phyloP scores from a whole-genome alignment of 2,329 filamentous ascomycete species.

The Pseudogymnoascus sp. region DNA sequence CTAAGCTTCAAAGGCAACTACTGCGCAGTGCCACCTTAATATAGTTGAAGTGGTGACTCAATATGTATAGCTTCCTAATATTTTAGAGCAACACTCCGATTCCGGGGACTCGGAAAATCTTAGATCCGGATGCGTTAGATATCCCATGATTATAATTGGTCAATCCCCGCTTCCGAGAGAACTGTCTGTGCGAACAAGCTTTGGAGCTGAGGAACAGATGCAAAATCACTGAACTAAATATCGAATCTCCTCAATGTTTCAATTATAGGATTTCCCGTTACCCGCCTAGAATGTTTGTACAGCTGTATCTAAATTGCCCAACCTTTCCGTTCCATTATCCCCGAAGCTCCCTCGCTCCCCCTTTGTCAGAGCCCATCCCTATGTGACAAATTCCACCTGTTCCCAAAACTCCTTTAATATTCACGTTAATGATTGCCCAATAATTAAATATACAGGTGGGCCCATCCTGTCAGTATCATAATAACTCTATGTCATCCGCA shows the following conservation, averaged over 20 bases:
- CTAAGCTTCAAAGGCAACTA: not conserved
- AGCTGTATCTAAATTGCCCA: not conserved
- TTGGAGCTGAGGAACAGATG: not conserved
- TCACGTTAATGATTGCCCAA: not conserved
- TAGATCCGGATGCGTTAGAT: not conserved
- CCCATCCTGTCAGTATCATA: slow-evolving; percentile 3
- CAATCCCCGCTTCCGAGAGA: not conserved
- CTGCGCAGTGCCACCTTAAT: not conserved
- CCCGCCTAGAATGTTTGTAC: not conserved
- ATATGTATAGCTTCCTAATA: not conserved
- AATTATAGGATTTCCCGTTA: not conserved
- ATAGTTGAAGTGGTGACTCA: not conserved
- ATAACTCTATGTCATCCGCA: not conserved
- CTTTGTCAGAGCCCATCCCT: not conserved
- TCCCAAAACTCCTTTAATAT: slow-evolving; percentile 7
- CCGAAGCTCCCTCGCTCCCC: not conserved
- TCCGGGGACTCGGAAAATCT: not conserved
- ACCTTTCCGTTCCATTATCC: slow-evolving; percentile 5
- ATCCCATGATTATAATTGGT: not conserved
- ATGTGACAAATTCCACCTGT: not conserved
- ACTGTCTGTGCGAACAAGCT: not conserved
- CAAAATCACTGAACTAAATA: not conserved
- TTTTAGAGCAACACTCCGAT: slow-evolving; percentile 8
- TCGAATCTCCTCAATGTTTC: not conserved
- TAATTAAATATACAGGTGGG: slow-evolving; percentile 2